Percentiles rank a stretch among this genome's conserved stretches.
Conservation (phyloP, 805 yeast species). For the Starmerella powellii region DNA sequence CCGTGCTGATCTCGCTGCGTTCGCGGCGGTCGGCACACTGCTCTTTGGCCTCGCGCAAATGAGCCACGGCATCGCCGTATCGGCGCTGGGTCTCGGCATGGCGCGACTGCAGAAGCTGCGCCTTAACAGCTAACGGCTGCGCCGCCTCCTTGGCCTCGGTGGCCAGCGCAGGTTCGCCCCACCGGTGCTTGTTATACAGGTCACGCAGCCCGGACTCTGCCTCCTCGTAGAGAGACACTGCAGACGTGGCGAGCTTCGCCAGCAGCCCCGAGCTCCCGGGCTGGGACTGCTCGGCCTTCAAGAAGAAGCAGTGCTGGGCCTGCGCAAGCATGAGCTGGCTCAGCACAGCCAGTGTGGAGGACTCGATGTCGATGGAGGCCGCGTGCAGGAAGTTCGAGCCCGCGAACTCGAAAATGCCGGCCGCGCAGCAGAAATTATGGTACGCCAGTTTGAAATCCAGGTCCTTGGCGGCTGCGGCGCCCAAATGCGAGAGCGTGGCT, state of each 20-base stretch:
- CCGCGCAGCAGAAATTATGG: slow-evolving; percentile 55
- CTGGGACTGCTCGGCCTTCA: slow-evolving; percentile 40
- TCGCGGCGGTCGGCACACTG: slow-evolving; percentile 9
- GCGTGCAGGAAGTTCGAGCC: slow-evolving; percentile 79
- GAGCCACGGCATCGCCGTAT: slow-evolving; percentile 68
- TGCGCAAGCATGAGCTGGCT: slow-evolving; percentile 64
- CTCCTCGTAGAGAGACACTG: slow-evolving; percentile 43
- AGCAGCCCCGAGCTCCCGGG: slow-evolving; percentile 48
- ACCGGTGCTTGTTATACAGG: slow-evolving; percentile 26
- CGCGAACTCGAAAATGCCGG: slow-evolving; percentile 62
- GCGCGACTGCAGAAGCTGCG: slow-evolving; percentile 18
- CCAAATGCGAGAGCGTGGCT: slow-evolving; percentile 42
- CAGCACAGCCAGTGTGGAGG: slow-evolving; percentile 55
- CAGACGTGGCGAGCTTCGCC: slow-evolving; percentile 60
- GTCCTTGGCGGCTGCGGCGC: slow-evolving; percentile 22
- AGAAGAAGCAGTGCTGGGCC: slow-evolving; percentile 72
- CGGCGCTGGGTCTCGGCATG: slow-evolving; percentile 44
- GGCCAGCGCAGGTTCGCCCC: slow-evolving; percentile 39
- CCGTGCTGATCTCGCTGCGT: slow-evolving; percentile 24
- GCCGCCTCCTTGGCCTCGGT: too few relatives aligned
- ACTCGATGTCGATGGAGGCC: slow-evolving; percentile 66
- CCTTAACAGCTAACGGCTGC: too few relatives aligned
- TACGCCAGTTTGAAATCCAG: slow-evolving; percentile 47
- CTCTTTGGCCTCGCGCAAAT: slow-evolving; percentile 38
- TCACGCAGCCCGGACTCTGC: slow-evolving; percentile 35